Evolutionary conservation across 2,329 filamentous ascomycete species (phyloP), one percentile per base, ranked within the genome.

Genomic region (Trichoderma sp.): DNA sequence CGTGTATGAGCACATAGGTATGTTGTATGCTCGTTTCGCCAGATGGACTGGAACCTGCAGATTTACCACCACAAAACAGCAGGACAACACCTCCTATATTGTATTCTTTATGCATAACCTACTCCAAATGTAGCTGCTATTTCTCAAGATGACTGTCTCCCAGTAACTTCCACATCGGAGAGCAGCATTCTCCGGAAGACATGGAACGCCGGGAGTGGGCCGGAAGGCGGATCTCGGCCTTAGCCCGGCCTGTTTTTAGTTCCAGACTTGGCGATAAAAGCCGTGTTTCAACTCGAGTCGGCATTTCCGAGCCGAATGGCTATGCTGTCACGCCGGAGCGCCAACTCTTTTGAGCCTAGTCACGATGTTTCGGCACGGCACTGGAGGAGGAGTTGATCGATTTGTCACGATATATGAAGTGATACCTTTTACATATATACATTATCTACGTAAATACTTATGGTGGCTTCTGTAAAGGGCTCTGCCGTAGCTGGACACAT

Each of bases 181-280:
- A 54, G 29, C n/a, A 34, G 52, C 52, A 54, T 34, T 17, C 12
- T 48, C 52, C 52, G 29, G 32, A 56, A 56, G n/a, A 22, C 37
- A 29, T 29, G 57, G 39, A 34, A 60, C 7, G 45, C 58, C 58
- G 58, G 32, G 42, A 64, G 60, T 64, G 60, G 60, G 12, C n/a
- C 48, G 45, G 60, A 9, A 64, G 32, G 60, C 17, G 60, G 48
- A 32, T 29, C 60, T 64, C 60, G 60, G 60, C 19, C 56, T 59
- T 59, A 59, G 37, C 34, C 32, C 54, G 54, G 54, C 5, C 54
- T 57, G 54, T 57, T 61, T 39, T 52, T 52, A 17, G 42, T 50
- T 64, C 60, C 48, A 42, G 10, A 63, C 48, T n/a, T 35, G 45
- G 45, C 48, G 59, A 63, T 35, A 37, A 37, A 22, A 37, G 29